phyloP scores from a whole-genome alignment of 352 stramenopile genomes.

The Phytophthora nicotianae region DNA sequence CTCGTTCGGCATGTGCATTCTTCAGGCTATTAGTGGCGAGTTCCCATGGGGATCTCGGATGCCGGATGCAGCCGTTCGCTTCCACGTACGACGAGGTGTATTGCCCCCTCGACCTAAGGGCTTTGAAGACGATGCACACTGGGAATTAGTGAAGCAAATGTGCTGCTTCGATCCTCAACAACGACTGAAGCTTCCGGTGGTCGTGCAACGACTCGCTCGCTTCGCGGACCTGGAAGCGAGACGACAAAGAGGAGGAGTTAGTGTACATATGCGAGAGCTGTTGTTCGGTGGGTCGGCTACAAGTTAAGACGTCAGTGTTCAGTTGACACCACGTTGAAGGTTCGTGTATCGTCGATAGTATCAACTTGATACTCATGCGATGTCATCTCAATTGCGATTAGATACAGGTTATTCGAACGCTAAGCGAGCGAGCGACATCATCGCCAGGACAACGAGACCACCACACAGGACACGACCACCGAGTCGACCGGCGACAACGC shows the following conservation, averaged over 20 bases:
- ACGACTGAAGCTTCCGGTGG: slow-evolving; percentile 36
- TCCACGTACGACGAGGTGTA: slow-evolving; percentile 31
- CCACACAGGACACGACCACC: slow-evolving; percentile 6
- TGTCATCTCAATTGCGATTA: slow-evolving; percentile 5
- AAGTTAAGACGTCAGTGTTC: slow-evolving; percentile 9
- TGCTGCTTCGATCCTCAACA: slow-evolving; percentile 39
- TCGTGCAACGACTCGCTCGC: slow-evolving; percentile 36
- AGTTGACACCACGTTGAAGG: slow-evolving; percentile 2
- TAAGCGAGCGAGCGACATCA: slow-evolving; percentile 13
- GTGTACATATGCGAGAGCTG: slow-evolving; percentile 27
- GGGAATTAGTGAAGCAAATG: slow-evolving; percentile 37
- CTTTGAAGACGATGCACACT: slow-evolving; percentile 33
- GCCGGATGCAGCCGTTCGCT: slow-evolving; percentile 37
- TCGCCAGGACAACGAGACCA: slow-evolving; percentile 16
- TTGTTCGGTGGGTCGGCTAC: slow-evolving; percentile 29
- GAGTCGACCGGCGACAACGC: slow-evolving; percentile 15
- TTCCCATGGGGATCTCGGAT: slow-evolving; percentile 34
- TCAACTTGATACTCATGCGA: neutral
- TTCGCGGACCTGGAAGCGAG: slow-evolving; percentile 34
- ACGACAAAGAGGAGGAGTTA: slow-evolving; percentile 25
- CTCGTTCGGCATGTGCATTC: slow-evolving; percentile 44
- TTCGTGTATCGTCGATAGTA: neutral
- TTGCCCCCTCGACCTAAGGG: slow-evolving; percentile 30
- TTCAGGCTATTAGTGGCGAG: slow-evolving; percentile 35
- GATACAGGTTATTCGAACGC: neutral